Evolutionary conservation across 2,329 filamentous ascomycete species (phyloP), one percentile per base, ranked within the genome.

Genomic region (Gnomoniopsis sp.): DNA sequence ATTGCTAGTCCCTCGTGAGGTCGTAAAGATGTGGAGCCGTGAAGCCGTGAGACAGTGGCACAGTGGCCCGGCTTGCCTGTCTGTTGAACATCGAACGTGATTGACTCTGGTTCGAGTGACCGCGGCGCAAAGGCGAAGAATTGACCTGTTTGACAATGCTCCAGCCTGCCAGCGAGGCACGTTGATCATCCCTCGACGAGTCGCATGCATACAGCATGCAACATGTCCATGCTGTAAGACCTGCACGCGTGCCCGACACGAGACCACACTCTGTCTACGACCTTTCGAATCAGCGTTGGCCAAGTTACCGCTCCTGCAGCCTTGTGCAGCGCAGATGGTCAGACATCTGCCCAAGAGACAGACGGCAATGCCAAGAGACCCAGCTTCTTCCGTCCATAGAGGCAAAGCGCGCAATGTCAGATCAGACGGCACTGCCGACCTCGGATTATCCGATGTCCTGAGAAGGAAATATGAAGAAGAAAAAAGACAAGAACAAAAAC

Each of bases 261-360:
- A 57, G 49, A 52, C 50, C 41, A 43, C 43, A 38, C 50, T 43
- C 26, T 30, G 26, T 30, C 26, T 30, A 21, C 43, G 30, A 38
- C 49, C 34, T 26, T 53, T 23, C 53, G 54, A 53, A 53, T 53
- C 49, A 53, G 49, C 44, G 26, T n/a, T 8, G 43, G 15, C 26
- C 51, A 52, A 19, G 11, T 53, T 38, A 34, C 17, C 53, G 22
- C 17, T 26, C 34, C 33, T 41, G 49, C 46, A 41, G 49, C 46
- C 49, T 51, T 44, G 34, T 47, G 58, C 57, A 55, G 52, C 49
- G 43, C 49, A 53, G 58, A 41, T 60, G 54, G 49, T 57, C 58
- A 53, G 58, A 49, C 53, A 3, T 46, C n/a, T 12, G 41, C 49
- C 58, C 30, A 57, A 54, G 46, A 44, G 23, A 41, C 50, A 38